phyloP scores from a whole-genome alignment of 345 rosid genomes.

The Conringia planisiliqua region DNA sequence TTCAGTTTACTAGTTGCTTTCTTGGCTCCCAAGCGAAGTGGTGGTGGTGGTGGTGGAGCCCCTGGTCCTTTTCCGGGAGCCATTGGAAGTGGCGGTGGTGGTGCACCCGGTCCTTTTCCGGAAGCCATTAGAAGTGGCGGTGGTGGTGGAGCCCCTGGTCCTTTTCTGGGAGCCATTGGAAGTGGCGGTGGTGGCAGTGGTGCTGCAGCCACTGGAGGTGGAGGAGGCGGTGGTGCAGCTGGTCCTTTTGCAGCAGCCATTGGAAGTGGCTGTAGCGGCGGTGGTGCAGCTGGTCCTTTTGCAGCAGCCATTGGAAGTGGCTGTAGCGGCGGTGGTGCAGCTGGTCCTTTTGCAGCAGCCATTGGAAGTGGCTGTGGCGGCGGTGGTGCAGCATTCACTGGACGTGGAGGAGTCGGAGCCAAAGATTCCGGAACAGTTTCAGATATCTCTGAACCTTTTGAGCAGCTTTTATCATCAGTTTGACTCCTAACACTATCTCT shows the following conservation, averaged over 20 bases:
- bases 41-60: slow-evolving; percentile 60
- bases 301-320: slow-evolving; percentile 36
- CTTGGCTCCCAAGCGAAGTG: slow-evolving; percentile 55
- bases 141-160: slow-evolving; percentile 26
- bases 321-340: slow-evolving; percentile 22
- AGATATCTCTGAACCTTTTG: neutral
- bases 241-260: no score
- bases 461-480: neutral
- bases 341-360: slow-evolving; percentile 25
- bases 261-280: neutral
- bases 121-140: slow-evolving; percentile 34
- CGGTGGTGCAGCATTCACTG: neutral
- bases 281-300: slow-evolving; percentile 29
- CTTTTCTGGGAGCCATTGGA: slow-evolving; percentile 32
- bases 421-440: neutral
- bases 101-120: slow-evolving; percentile 38
- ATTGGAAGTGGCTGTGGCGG: slow-evolving; percentile 25
- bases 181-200: slow-evolving; percentile 33
- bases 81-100: slow-evolving; percentile 30
- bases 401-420: slow-evolving; percentile 22
- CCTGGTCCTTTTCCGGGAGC: slow-evolving; percentile 35
- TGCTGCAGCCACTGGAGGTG: neutral
- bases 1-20: slow-evolving; percentile 62
- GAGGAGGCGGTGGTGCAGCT: neutral
- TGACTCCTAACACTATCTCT: neutral